These are phyloP conservation scores for Aspergillus sergii DNA, from an alignment of 2,329 filamentous ascomycete species.

Conservation along the genomic window DNA sequence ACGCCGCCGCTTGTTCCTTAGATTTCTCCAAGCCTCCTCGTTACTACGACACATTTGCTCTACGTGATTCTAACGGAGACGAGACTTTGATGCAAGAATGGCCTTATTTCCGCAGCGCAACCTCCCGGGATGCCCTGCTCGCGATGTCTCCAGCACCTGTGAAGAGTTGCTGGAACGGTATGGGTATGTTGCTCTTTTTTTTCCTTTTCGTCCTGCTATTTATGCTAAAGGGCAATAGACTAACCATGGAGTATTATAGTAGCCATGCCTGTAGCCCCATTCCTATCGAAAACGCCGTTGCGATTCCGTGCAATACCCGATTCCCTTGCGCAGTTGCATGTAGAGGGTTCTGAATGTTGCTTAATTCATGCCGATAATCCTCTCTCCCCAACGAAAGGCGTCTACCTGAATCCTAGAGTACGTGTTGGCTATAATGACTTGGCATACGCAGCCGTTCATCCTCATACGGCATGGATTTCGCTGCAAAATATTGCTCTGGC, in stretches of 20 bases:
- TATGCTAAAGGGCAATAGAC: background rate
- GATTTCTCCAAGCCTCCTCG: too few relatives aligned
- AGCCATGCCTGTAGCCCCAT: conserved; percentile 28
- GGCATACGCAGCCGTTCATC: conserved; percentile 28
- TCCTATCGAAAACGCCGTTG: conserved; percentile 41
- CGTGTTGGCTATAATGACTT: conserved; percentile 39
- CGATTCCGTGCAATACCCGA: conserved; percentile 68
- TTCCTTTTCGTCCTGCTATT: background rate
- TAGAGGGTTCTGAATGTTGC: conserved; percentile 80
- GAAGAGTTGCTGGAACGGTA: too few relatives aligned
- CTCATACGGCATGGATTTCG: background rate
- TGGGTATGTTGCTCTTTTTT: too few relatives aligned
- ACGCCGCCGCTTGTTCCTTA: too few relatives aligned
- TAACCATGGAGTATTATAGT: conserved; percentile 47
- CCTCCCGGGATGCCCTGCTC: conserved; percentile 45
- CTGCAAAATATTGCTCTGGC: conserved; percentile 28
- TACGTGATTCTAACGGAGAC: conserved; percentile 67
- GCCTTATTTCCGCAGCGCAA: conserved; percentile 20
- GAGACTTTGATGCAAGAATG: conserved; percentile 35
- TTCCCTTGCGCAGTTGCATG: conserved; percentile 53
- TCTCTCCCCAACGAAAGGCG: conserved; percentile 31
- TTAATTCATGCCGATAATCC: conserved; percentile 52
- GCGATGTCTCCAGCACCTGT: too few relatives aligned
- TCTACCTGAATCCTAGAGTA: conserved; percentile 45
- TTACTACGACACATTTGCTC: conserved; percentile 50